Conservation (phyloP, 257 asterid genomes). For the Solanum microdontum region DNA sequence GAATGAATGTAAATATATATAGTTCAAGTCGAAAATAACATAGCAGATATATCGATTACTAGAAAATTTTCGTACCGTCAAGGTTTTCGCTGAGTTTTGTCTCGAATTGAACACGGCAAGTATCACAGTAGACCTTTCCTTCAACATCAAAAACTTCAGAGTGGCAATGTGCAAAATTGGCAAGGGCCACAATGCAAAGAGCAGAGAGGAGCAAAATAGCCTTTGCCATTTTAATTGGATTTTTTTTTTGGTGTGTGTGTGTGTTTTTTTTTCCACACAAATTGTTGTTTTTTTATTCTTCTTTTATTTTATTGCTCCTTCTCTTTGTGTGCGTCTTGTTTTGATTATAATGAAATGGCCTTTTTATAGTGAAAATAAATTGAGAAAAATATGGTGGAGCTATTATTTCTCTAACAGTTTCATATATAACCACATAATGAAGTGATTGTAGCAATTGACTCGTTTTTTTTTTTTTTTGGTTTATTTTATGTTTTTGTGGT, state of each 20-base stretch:
- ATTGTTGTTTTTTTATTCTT: not conserved
- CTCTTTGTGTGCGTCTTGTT: not conserved
- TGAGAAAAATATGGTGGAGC: not conserved
- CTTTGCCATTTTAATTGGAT: not conserved
- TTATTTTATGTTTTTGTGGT: not conserved
- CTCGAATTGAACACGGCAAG: not conserved
- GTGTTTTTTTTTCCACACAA: not conserved
- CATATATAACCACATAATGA: not conserved
- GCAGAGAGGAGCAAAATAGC: constrained; percentile 4
- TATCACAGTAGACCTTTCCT: constrained; percentile 7
- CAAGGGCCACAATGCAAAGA: constrained; percentile 4
- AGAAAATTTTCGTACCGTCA: not conserved
- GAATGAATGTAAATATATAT: not conserved
- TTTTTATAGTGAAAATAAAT: not conserved
- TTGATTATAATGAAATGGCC: not conserved
- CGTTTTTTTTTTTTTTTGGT: not conserved
- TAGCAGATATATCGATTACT: not conserved
- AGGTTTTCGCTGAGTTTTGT: not conserved
- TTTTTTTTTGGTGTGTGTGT: not conserved
- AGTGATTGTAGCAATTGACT: not conserved
- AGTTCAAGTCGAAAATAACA: not conserved
- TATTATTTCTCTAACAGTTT: not conserved
- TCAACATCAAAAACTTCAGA: not conserved
- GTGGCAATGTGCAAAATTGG: not conserved
- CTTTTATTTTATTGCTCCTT: not conserved